Evolutionary conservation across 2,329 filamentous ascomycete genomes (phyloP), one percentile per base, ranked within the genome.

Genomic region (Pseudocercospora crystallina): DNA sequence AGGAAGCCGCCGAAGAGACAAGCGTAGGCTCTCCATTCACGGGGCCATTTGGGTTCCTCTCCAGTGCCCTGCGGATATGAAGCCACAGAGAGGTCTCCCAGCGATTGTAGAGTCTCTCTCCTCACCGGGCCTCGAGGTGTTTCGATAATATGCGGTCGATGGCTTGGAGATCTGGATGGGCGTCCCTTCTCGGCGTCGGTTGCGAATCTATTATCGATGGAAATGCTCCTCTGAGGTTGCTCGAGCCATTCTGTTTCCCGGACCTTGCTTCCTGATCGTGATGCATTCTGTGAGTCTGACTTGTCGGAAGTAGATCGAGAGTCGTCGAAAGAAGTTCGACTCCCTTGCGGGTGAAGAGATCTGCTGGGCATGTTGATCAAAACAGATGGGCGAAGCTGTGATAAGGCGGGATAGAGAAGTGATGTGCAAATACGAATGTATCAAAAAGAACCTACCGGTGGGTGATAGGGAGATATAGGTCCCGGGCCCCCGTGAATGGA

Each of bases 1-100:
- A 77, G 70, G 62, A 78, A 78, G 53, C 76, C 75, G 17, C 71
- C 74, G 4, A 75, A 57, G 48, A 77, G 65, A 46, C 71, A 72
- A 5, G 66, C 57, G 51, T 75, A 78, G 11, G 76, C 70, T 52
- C 70, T 64, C 73, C 73, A 76, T 38, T 68, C 65, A 20, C 52
- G 65, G 2, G 75, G 76, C 75, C 76, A 77, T 40, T 67, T 67
- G 5, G 68, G 68, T 47, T 74, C 70, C 5, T 45, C 34, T 2
- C 17, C 9, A 12, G 40, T 30, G 3, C 45, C 35, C 7, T 26
- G 20, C 20, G 3, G 20, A 26, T 4, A 26, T 7, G 20, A 26
- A 12, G 43, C 47, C 12, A 43, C 32, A 10, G 57, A 54, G 13
- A 54, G 44, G 14, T 48, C 31, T 33, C 32, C 43, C 10, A 54